Evolutionary conservation across 208 protist species (phyloP).

Genomic region (Acanthamoeba sp.): DNA sequence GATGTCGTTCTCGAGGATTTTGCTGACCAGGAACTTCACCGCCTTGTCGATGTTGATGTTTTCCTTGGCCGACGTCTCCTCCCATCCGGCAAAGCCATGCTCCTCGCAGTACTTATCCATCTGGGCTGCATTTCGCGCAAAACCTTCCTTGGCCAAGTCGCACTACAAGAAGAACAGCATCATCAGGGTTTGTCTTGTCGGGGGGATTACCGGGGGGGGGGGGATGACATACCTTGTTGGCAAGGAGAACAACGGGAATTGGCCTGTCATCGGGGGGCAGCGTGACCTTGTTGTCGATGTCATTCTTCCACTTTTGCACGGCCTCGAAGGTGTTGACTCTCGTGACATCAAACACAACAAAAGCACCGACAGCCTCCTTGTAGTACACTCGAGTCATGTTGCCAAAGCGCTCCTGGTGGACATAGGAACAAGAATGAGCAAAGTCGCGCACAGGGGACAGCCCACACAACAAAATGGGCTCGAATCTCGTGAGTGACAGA

Average conservation of each 20-base stretch:
- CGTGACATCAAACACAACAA: conserved; percentile 91
- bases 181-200: not conserved
- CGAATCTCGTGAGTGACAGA: conserved; percentile 83
- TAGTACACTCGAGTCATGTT: conserved; percentile 90
- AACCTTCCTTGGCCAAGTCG: conserved; percentile 69
- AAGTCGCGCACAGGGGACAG: conserved; percentile 91
- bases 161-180: too few species aligned
- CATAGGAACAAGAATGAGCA: too few species aligned
- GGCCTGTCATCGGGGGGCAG: conserved; percentile 79
- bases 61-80: conserved; percentile 88
- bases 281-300: conserved; percentile 89
- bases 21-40: conserved; percentile 84
- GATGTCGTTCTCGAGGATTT: conserved; percentile 86
- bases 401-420: conserved; percentile 90
- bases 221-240: too few species aligned
- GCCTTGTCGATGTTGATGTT: conserved; percentile 89
- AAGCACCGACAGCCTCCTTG: conserved; percentile 90
- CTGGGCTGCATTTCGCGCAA: conserved; percentile 81
- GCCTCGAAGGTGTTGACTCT: conserved; percentile 87
- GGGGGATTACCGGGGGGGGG: too few species aligned
- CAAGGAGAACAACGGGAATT: conserved; percentile 83
- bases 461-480: not conserved
- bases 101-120: conserved; percentile 87
- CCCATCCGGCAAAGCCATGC: conserved; percentile 86
- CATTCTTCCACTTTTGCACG: conserved; percentile 89